Evolutionary conservation across 306 rosid species (phyloP), one percentile per base, ranked within the genome.

Genomic region (Fagus sylvatica): DNA sequence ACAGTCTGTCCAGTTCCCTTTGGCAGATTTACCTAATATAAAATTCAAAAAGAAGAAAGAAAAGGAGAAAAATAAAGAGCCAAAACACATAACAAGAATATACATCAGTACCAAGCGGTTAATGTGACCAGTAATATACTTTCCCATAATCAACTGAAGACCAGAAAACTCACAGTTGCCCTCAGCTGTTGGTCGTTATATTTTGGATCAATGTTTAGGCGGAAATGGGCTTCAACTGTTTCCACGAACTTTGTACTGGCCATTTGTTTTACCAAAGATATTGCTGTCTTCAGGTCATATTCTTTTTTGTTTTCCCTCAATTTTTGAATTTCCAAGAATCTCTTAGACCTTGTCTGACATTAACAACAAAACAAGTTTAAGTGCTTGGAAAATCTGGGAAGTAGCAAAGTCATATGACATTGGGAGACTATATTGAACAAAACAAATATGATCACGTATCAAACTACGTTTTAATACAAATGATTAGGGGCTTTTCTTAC

Each of bases 191-290:
- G 99, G 84, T 95, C 99, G 36, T 95, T 95, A 73, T 95, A 95
- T 77, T 95, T 95, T 61, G 99, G 99, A 75, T 95, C 99, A 59
- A 95, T 95, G 83, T 93, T 95, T 69, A 95, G 98, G 77, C 99
- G 98, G 87, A 95, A 95, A 89, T 95, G 99, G 22, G 98, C 98
- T 89, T 95, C 99, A 60, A 88, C 94, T 54, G 99, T 84, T 84
- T 95, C 99, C 65, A 91, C 84, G 78, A 95, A 93, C 82, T 93
- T 93, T 62, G 90, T 84, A 62, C 71, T 89, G 8, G 91, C 90
- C 53, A 92, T 91, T 86, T 77, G 72, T 84, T 95, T 91, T 75
- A 92, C 75, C 83, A 95, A 84, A 81, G 96, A 77, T 72, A 95
- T 82, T 55, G 99, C 97, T 19, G 94, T 82, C 66, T 84, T 81